Evolutionary conservation across 2,329 filamentous ascomycete species (phyloP).

Genomic region (Neonectria neomacrospora): DNA sequence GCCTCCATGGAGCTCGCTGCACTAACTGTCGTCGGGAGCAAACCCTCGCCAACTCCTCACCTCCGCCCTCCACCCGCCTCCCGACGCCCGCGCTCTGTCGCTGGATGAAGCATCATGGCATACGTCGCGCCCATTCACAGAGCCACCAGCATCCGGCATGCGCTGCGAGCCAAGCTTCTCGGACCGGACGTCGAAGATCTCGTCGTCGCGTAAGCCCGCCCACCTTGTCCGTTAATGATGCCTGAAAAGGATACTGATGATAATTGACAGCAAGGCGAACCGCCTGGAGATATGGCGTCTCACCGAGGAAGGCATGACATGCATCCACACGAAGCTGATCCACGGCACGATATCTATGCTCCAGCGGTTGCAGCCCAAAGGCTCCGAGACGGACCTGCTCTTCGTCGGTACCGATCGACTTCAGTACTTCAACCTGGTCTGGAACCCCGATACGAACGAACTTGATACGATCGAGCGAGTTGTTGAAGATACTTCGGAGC

Average conservation of each 20-base stretch:
- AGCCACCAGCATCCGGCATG: constrained; percentile 91
- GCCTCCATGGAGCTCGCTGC: constrained; percentile 40
- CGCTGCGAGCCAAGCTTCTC: constrained; percentile 82
- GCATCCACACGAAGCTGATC: constrained; percentile 76
- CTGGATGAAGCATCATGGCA: constrained; percentile 70
- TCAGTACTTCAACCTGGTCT: constrained; percentile 89
- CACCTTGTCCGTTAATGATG: constrained; percentile 25
- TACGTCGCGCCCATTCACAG: constrained; percentile 94
- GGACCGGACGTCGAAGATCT: constrained; percentile 81
- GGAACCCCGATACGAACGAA: constrained; percentile 70
- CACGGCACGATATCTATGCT: constrained; percentile 91
- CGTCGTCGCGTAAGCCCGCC: constrained; percentile 79
- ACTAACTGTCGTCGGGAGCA: constrained; percentile 43
- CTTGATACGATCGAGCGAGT: constrained; percentile 64
- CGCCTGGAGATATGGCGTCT: constrained; percentile 85
- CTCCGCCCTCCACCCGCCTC: constrained; percentile 7
- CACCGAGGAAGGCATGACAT: constrained; percentile 70
- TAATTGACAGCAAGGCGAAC: constrained; percentile 75
- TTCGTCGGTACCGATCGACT: constrained; percentile 92
- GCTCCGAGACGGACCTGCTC: constrained; percentile 81
- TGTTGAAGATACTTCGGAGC: constrained; percentile 66
- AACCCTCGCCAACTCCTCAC: constrained; percentile 22
- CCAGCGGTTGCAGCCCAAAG: constrained; percentile 79
- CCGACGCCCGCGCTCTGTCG: constrained; percentile 1
- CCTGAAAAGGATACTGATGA: constrained; percentile 45